Evolutionary conservation across 2,329 filamentous ascomycete genomes (phyloP), one percentile per base, ranked within the genome.

Genomic region (Cryphonectria naterciae): DNA sequence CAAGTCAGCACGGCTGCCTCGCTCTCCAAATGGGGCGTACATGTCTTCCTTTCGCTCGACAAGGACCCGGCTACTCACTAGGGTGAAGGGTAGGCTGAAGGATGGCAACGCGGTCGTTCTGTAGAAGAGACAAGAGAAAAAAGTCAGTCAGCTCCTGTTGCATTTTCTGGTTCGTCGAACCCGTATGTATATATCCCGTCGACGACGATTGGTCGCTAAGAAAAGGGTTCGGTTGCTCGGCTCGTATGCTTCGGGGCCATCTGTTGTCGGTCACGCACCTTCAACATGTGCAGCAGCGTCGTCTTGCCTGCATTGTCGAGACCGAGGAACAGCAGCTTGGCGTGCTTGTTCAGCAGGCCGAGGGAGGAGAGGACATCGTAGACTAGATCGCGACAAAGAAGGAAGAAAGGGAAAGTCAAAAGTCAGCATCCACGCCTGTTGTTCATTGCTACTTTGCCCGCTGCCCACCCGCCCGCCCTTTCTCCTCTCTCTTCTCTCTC

Each of bases 261-360:
- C 7, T 49, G 19, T 32, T 6, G 11, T 35, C 8, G 37, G 37
- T 60, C 43, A 82, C 88, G 78, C 82, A 94, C 92, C 92, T 97
- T 97, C 83, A 97, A 84, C 94, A 97, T 97, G 84, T 97, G 94
- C 80, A 97, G 85, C 77, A 97, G 86, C 61, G 94, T 97, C 68
- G 94, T 97, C 88, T 97, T 97, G 83, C 94, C 94, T 67, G 94
- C 94, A 85, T 97, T 97, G 82, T 97, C 94, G 74, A 97, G 91
- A 77, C 94, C 94, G 74, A 97, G 90, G 85, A 97, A 97, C 71
- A 97, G 89, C 72, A 97, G 89, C 89, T 97, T 97, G 79, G 94
- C 94, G 83, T 97, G 93, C 88, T 97, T 97, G 89, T 97, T 97
- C 76, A 95, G 87, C 79, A 97, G 88, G 77, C 94, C 94, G 74